Percentiles rank a stretch among this genome's conserved stretches.
phyloP scores from a whole-genome alignment of 345 rosid species.

The Durio zibethinus region DNA sequence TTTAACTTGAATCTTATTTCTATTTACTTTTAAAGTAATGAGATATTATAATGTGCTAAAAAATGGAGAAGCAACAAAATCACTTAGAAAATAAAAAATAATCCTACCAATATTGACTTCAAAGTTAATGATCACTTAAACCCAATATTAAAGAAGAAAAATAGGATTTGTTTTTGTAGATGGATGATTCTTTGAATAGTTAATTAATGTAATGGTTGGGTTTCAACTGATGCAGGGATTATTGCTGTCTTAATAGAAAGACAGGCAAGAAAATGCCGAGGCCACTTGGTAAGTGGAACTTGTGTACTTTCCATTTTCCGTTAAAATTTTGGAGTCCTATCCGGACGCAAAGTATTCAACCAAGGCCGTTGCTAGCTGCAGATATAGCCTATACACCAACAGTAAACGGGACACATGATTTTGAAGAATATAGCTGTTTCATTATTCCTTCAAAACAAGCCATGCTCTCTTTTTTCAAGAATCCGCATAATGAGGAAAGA shows the following conservation, averaged over 20 bases:
- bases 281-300: conserved; percentile 22
- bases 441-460: neutral
- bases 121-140: too few species aligned
- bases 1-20: too few species aligned
- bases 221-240: conserved; percentile 2
- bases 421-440: neutral
- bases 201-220: neutral
- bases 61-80: too few species aligned
- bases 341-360: neutral
- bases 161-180: neutral
- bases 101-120: too few species aligned
- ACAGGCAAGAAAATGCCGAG: conserved; percentile 16
- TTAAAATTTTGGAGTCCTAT: neutral
- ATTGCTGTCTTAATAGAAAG: neutral
- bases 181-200: neutral
- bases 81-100: too few species aligned
- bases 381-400: neutral
- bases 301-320: conserved; percentile 14
- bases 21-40: too few species aligned
- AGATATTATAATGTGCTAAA: too few species aligned
- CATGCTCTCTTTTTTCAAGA: conserved; percentile 16
- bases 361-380: neutral
- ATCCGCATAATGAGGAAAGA: conserved; percentile 18
- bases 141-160: neutral
- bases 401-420: neutral